Percentiles rank a stretch among this genome's conserved stretches.
These are phyloP conservation scores for Pseudogymnoascus sp. DNA, from an alignment of 2,329 filamentous ascomycete species.

Conservation along the genomic window DNA sequence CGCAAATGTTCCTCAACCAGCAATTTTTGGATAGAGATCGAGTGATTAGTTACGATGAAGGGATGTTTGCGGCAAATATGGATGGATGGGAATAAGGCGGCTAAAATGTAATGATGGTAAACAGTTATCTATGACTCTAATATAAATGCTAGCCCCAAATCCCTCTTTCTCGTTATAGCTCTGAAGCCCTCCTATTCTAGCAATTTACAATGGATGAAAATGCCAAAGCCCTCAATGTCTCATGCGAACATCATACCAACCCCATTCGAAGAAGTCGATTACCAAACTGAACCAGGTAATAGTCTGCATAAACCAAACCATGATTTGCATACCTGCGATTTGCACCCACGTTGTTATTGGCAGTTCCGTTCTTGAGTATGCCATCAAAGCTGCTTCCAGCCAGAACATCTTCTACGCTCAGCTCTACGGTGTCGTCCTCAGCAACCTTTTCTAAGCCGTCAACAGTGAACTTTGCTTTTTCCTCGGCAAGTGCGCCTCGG, in stretches of 20 bases:
- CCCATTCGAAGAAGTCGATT: slow-evolving; percentile 20
- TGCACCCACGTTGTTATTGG: slow-evolving; percentile 17
- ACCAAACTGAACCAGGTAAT: slow-evolving; percentile 19
- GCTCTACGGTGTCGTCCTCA: neutral
- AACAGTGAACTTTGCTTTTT: slow-evolving; percentile 14
- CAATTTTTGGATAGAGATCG: slow-evolving; percentile 25
- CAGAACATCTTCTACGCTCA: neutral
- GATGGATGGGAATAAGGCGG: slow-evolving; percentile 7
- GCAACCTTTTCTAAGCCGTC: neutral
- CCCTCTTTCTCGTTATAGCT: neutral
- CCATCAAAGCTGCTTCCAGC: slow-evolving; percentile 11
- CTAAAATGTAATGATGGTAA: neutral
- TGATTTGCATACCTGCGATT: slow-evolving; percentile 15
- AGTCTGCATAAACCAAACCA: slow-evolving; percentile 21
- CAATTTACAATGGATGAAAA: neutral
- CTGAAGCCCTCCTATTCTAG: neutral
- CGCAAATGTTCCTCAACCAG: slow-evolving; percentile 22
- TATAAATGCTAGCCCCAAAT: neutral
- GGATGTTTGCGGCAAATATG: slow-evolving; percentile 10
- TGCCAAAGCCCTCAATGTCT: neutral
- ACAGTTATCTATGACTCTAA: slow-evolving; percentile 3
- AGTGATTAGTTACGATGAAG: slow-evolving; percentile 22
- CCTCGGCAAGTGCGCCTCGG: slow-evolving; percentile 15
- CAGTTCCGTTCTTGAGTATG: slow-evolving; percentile 19
- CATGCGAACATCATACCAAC: slow-evolving; percentile 6